Evolutionary conservation across 192 early-diverging fungal species (phyloP).

Genomic region (Glomus cerebriforme): DNA sequence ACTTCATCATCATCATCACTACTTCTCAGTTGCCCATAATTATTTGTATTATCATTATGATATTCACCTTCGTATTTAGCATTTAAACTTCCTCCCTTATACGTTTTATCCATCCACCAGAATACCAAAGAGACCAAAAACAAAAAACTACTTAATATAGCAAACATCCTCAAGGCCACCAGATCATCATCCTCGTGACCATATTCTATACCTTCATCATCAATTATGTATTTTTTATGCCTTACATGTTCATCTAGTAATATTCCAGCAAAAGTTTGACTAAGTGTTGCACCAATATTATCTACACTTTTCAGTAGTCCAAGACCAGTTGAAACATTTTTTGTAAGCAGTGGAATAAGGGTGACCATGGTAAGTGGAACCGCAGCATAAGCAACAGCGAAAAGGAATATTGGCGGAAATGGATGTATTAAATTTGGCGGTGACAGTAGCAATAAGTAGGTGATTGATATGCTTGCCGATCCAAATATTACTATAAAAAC

Average conservation of each 20-base stretch:
- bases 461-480: background rate
- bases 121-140: slow-evolving; percentile 9
- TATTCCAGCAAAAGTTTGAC: slow-evolving; percentile 44
- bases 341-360: slow-evolving; percentile 44
- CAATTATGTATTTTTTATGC: background rate
- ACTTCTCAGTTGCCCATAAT: slow-evolving; percentile 13
- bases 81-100: slow-evolving; percentile 16
- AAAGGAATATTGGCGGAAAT: slow-evolving; percentile 44
- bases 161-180: slow-evolving; percentile 20
- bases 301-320: slow-evolving; percentile 45
- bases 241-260: slow-evolving; percentile 36
- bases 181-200: slow-evolving; percentile 29
- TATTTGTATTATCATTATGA: background rate
- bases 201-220: slow-evolving; percentile 13
- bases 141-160: background rate
- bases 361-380: slow-evolving; percentile 46
- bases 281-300: slow-evolving; percentile 48
- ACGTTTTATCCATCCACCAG: slow-evolving; percentile 28
- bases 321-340: slow-evolving; percentile 47
- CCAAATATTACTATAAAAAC: slow-evolving; percentile 12
- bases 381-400: slow-evolving; percentile 40
- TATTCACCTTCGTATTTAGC: slow-evolving; percentile 7
- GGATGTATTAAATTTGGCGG: slow-evolving; percentile 37
- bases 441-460: slow-evolving; percentile 12
- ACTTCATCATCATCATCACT: slow-evolving; percentile 5